Percentiles rank a stretch among this genome's conserved stretches.
These are phyloP conservation scores for Sinapis alba DNA, from an alignment of 441 rosid species.

Conservation along the genomic window DNA sequence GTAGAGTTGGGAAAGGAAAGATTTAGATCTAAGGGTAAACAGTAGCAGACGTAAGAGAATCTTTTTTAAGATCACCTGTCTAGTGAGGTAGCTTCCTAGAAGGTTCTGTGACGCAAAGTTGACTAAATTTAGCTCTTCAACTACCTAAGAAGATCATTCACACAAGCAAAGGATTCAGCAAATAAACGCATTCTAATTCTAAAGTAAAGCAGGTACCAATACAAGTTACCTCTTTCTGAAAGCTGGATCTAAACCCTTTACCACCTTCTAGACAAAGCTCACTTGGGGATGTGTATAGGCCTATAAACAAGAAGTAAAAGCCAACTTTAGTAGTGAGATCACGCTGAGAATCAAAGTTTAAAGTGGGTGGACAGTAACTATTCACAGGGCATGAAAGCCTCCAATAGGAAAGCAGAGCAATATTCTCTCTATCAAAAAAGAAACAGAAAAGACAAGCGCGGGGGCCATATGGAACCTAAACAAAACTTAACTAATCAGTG, in stretches of 20 bases:
- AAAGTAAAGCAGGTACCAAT: constrained; percentile 4
- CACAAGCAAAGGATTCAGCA: constrained; percentile 20
- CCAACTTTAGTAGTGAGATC: neutral
- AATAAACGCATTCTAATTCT: neutral
- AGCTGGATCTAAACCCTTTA: constrained; percentile 20
- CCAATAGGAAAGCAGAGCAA: constrained; percentile 31
- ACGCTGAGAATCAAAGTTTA: constrained; percentile 29
- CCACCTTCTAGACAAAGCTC: constrained; percentile 9
- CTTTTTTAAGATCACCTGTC: constrained; percentile 46
- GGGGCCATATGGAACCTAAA: constrained; percentile 35
- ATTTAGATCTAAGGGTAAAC: constrained; percentile 35
- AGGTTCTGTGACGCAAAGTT: constrained; percentile 39
- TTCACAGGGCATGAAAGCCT: constrained; percentile 27
- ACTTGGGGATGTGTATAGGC: neutral
- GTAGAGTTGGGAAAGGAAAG: constrained; percentile 44
- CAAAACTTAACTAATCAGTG: constrained; percentile 15
- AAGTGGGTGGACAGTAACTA: constrained; percentile 24
- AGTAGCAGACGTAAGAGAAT: constrained; percentile 28
- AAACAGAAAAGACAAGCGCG: constrained; percentile 32
- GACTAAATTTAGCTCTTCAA: constrained; percentile 33
- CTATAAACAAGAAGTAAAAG: constrained; percentile 22
- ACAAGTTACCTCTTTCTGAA: constrained; percentile 36
- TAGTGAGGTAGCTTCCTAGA: constrained; percentile 45
- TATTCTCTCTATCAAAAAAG: constrained; percentile 7
- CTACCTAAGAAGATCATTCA: constrained; percentile 16